These are phyloP conservation scores for Fusarium bulbicola DNA, from an alignment of 2,329 filamentous ascomycete genomes.

Conservation along the genomic window DNA sequence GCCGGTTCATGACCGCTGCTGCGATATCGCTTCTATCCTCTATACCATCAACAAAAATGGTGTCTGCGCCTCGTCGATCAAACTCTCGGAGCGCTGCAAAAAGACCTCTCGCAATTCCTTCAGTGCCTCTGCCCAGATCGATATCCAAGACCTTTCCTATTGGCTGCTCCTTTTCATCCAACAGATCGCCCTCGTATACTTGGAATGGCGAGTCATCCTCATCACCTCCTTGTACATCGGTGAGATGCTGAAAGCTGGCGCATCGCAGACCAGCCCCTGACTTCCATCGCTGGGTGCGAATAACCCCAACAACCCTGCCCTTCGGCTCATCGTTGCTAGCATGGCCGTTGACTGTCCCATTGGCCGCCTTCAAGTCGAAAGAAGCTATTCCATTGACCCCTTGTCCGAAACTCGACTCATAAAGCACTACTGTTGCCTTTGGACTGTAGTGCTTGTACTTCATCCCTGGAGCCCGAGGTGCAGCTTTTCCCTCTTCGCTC, in stretches of 20 bases:
- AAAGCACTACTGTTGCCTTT: slow-evolving; percentile 84
- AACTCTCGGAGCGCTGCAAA: slow-evolving; percentile 89
- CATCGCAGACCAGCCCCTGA: slow-evolving; percentile 53
- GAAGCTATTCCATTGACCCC: slow-evolving; percentile 49
- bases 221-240: slow-evolving; percentile 35
- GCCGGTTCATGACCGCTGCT: slow-evolving; percentile 85
- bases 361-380: slow-evolving; percentile 47
- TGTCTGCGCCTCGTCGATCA: slow-evolving; percentile 79
- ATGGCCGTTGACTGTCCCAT: slow-evolving; percentile 36
- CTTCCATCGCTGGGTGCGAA: slow-evolving; percentile 65
- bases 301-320: slow-evolving; percentile 56
- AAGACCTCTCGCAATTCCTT: slow-evolving; percentile 82
- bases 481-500: slow-evolving; percentile 69
- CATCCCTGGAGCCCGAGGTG: slow-evolving; percentile 92
- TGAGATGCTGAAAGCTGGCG: slow-evolving; percentile 39
- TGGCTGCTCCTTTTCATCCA: slow-evolving; percentile 43
- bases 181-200: slow-evolving; percentile 54
- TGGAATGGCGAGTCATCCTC: slow-evolving; percentile 48
- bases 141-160: slow-evolving; percentile 71
- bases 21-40: slow-evolving; percentile 82
- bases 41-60: slow-evolving; percentile 92
- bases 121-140: slow-evolving; percentile 73
- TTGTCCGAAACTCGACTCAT: slow-evolving; percentile 64
- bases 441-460: slow-evolving; percentile 99
- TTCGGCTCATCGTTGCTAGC: slow-evolving; percentile 26